These are phyloP conservation scores for Petunia axillaris DNA, from an alignment of 257 asterid species.

Conservation along the genomic window DNA sequence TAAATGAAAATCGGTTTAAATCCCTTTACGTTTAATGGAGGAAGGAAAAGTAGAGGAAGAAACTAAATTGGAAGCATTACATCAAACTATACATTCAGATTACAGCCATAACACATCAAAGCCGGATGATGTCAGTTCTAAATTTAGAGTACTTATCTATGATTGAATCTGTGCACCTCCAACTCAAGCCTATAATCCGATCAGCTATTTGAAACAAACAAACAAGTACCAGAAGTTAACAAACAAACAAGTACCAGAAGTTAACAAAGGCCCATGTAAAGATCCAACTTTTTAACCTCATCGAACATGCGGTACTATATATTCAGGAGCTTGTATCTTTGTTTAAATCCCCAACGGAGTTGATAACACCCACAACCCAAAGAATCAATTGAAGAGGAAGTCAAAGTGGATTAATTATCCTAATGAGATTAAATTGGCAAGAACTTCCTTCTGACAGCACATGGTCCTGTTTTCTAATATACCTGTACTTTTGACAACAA, in stretches of 20 bases:
- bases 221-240: not conserved
- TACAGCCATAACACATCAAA: too few relatives aligned
- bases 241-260: not conserved
- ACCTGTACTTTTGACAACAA: too few relatives aligned
- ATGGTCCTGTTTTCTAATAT: too few relatives aligned
- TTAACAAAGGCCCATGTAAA: not conserved
- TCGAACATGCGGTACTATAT: not conserved
- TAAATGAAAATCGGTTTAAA: too few relatives aligned
- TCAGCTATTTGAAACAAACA: not conserved
- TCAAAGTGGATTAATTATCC: too few relatives aligned
- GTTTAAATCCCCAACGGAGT: not conserved
- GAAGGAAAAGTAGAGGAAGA: conserved; percentile 21
- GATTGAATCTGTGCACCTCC: not conserved
- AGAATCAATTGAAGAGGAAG: not conserved
- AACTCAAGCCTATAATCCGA: not conserved
- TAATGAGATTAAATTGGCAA: too few relatives aligned
- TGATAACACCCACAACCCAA: too few relatives aligned
- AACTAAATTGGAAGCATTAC: not conserved
- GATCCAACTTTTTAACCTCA: not conserved
- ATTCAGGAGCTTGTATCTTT: not conserved
- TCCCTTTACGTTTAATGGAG: too few relatives aligned
- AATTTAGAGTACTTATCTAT: too few relatives aligned
- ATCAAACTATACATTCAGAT: not conserved
- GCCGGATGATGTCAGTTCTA: too few relatives aligned
- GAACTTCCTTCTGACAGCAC: too few relatives aligned